Base-by-base conservation (phyloP, 139 green algal genomes). In the Parachlorella kessleri region DNA sequence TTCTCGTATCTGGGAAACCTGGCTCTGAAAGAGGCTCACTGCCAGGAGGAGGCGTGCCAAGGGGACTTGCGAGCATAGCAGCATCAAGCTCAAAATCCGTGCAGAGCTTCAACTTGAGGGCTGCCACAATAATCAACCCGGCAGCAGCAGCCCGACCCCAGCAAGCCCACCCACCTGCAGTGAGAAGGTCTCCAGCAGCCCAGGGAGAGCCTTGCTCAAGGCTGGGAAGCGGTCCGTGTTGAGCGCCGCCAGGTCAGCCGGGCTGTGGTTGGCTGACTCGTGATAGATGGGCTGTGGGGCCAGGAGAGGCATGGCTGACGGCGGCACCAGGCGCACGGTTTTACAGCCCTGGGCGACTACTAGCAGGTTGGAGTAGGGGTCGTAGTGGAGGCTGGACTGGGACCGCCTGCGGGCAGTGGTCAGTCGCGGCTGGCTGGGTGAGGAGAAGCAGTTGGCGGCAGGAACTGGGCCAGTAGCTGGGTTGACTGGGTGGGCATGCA, bases 281-380 rank as follows among this genome's bases (percentile, higher is more conserved):
- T 70, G 42, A 2, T 74, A 80, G 5, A 94, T 28, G 5, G 89
- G 83, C 42, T 76, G 78, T 6, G 90, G 87, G 70, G 89, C 88
- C 30, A 98, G 78, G 24, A 33, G 69, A 2, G 84, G 75, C 4
- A 88, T 90, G 32, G 84, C 66, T 21, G 48, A 67, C 21, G 92
- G 89, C 2, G 79, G 55, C 59, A 75, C 87, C 55, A 97, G 79
- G 7, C 36, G 81, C 30, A 97, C 85, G 1, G 7, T 35, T 84
- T 98, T 97, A 74, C 24, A 26, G 65, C 91, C 94, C 1, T 53
- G 35, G 2, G 91, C 85, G 53, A 96, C 78, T 40, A 76, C 91
- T 28, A 97, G 82, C 55, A 98, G 81, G 81, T 98, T 97, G 18
- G 90, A 70, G 78, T 95, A 92, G 23, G 86, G 91, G 82, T 98